These are phyloP conservation scores for Babesia ovis DNA, from an alignment of 169 alveolate genomes.

Conservation along the genomic window DNA sequence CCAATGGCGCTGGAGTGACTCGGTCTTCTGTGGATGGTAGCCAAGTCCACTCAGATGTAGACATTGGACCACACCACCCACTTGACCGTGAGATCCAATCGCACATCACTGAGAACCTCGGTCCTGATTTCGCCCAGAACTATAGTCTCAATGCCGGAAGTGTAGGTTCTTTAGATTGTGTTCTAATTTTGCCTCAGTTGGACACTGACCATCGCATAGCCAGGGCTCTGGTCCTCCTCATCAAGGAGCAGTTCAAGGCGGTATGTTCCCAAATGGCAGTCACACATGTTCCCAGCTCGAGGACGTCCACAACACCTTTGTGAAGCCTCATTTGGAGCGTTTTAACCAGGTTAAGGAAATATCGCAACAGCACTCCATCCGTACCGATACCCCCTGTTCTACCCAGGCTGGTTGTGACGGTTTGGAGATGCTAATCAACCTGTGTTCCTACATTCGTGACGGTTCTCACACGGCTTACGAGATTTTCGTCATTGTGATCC, in stretches of 20 bases:
- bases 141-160: neutral
- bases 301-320: constrained; percentile 62
- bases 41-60: no score
- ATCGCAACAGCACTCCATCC: constrained; percentile 9
- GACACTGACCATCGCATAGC: constrained; percentile 18
- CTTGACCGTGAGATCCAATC: neutral
- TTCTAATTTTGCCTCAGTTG: neutral
- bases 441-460: constrained; percentile 72
- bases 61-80: no score
- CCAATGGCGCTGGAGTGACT: no score
- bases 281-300: constrained; percentile 51
- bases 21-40: no score
- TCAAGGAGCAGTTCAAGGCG: constrained; percentile 54
- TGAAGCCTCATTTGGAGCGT: constrained; percentile 57
- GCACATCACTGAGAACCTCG: constrained; percentile 7
- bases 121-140: constrained; percentile 7
- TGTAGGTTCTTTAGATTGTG: neutral
- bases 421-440: constrained; percentile 69
- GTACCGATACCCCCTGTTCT: constrained; percentile 43
- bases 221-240: constrained; percentile 38
- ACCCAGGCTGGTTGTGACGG: constrained; percentile 60
- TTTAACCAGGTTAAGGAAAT: constrained; percentile 45
- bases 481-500: constrained; percentile 77
- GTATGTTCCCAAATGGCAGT: neutral
- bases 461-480: constrained; percentile 80